A percentile compares a stretch with the other conserved stretches of the same genome.
phyloP scores from a whole-genome alignment of 1,284 basidiomycete species.

The Cryptococcus hybrid region DNA sequence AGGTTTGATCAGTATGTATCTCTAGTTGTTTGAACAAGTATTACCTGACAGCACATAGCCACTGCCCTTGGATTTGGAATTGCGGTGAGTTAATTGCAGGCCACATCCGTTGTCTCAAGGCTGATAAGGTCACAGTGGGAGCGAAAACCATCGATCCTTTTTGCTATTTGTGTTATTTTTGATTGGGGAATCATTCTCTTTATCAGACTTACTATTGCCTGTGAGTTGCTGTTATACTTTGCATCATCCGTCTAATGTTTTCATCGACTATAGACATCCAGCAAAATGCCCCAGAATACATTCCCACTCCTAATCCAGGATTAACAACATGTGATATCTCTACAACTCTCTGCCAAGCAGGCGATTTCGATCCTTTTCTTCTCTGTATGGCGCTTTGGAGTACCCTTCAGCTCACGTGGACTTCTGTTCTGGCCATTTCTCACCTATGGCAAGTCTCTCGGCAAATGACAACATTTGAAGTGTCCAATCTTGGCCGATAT shows the following conservation, averaged over 20 bases:
- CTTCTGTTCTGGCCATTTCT: slow-evolving; percentile 74
- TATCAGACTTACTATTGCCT: slow-evolving; percentile 75
- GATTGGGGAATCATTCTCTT: slow-evolving; percentile 78
- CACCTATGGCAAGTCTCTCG: slow-evolving; percentile 90
- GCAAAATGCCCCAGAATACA: slow-evolving; percentile 49
- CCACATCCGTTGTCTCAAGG: background rate
- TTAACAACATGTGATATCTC: slow-evolving; percentile 63
- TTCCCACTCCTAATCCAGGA: slow-evolving; percentile 53
- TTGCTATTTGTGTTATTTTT: slow-evolving; percentile 82
- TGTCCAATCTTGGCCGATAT: slow-evolving; percentile 89
- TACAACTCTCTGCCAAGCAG: slow-evolving; percentile 64
- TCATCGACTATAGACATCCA: slow-evolving; percentile 38
- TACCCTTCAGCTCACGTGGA: slow-evolving; percentile 91
- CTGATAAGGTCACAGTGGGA: slow-evolving; percentile 63
- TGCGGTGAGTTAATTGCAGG: slow-evolving; percentile 62
- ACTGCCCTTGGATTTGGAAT: slow-evolving; percentile 99
- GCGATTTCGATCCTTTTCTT: slow-evolving; percentile 72
- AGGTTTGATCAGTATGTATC: slow-evolving; percentile 83
- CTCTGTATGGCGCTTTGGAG: slow-evolving; percentile 79
- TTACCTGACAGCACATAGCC: slow-evolving; percentile 54
- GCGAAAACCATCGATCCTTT: slow-evolving; percentile 94
- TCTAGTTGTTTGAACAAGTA: background rate
- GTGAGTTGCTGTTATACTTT: slow-evolving; percentile 55
- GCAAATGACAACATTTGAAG: slow-evolving; percentile 96
- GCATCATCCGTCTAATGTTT: background rate